Evolutionary conservation across 306 rosid genomes (phyloP), one percentile per base, ranked within the genome.

Genomic region (Carpinus fangiana): DNA sequence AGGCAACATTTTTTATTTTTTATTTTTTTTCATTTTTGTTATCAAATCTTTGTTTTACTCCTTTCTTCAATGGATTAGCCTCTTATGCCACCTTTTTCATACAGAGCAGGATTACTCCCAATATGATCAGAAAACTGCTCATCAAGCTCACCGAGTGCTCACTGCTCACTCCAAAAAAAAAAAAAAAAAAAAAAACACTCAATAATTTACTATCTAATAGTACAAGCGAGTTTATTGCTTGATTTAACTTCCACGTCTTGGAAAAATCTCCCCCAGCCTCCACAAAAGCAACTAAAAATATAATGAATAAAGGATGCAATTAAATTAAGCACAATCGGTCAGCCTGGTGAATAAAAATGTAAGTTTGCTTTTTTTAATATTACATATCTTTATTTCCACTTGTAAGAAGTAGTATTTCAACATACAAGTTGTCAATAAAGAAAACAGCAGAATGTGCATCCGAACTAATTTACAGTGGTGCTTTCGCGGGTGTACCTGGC

Each of bases 401-500:
- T 34, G 64, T 6, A 23, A 31, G 28, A 26, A 23, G 21, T 52
- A 50, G 31, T 52, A 50, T 23, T 48, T 48, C 73, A 74, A 43
- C 34, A 71, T 73, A 70, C 59, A 76, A 72, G 34, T 20, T 17
- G 41, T 68, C 46, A 66, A 75, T 41, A 70, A 73, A 64, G 73
- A 76, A 26, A 73, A 74, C 82, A 70, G 11, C 45, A 51, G 73
- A 82, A 11, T 23, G 59, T 61, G 62, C 59, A 52, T 74, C 59
- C 56, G 41, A 53, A 73, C 71, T 66, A 80, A 48, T 70, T 84
- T 79, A 93, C 83, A 93, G 69, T 72, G 98, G 98, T 74, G 76
- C 82, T 89, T 91, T 91, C 3, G 87, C 91, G 10, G 96, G 98
- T 62, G 89, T 91, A 80, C 99, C 98, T 47, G 98, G 93, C 85